Base-by-base conservation (phyloP, 2,329 filamentous ascomycete genomes). In the Xylogone sp. region DNA sequence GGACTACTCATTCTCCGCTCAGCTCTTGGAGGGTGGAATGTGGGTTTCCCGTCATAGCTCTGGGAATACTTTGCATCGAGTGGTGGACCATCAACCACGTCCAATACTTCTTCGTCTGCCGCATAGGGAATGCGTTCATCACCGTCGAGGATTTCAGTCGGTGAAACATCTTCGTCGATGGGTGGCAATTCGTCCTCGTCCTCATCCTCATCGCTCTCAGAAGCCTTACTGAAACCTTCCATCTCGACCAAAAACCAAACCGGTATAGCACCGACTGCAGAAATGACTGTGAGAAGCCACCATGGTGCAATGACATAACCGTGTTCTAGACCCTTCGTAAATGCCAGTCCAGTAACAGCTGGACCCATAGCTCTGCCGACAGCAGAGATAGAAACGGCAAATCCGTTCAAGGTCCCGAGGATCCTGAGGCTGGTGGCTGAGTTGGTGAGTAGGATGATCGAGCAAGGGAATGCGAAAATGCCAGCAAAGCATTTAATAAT, bases 371-470 rank as follows among this genome's bases (percentile, higher is more conserved):
- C 92, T 46, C 92, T 76, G 1, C 92, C 93, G 4, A 97, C 69
- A 0, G 89, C 91, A 57, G 85, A 87, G 29, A 92, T 83, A 51
- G 86, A 88, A 0, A 92, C 96, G 0, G 90, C 92, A 55, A 96
- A 84, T 2, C 93, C 94, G 63, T 97, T 97, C 50, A 97, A 72
- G 0, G 92, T 97, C 1, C 91, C 92, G 4, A 97, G 78, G 9
- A 96, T 81, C 43, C 79, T 75, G 16, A 96, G 73, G 50, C 86
- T 91, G 1, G 77, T 71, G 3, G 90, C 90, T 9, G 86, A 90
- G 70, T 97, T 97, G 22, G 92, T 97, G 34, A 97, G 79, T 45
- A 97, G 76, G 60, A 97, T 97, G 5, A 90, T 96, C 21, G 82
- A 86, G 62, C 89, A 94, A 0, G 94, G 93, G 66, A 97, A 97